These are phyloP conservation scores for Sphagnum contortum DNA, from an alignment of 225 moss, liverwort and hornwort genomes.

Conservation along the genomic window DNA sequence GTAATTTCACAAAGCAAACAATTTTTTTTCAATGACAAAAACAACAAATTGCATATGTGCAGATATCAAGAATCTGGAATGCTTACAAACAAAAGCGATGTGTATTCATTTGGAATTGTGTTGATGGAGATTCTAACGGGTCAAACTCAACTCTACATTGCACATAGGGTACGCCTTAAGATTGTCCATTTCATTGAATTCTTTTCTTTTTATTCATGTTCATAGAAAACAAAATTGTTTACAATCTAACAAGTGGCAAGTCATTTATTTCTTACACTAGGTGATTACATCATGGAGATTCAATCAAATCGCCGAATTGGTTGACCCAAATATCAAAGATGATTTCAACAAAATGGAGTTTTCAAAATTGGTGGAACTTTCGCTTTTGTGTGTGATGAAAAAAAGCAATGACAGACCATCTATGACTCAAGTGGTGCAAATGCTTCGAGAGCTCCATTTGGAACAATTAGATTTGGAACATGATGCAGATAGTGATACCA, in stretches of 20 bases:
- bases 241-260: neutral
- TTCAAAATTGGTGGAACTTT: constrained; percentile 22
- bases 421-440: constrained; percentile 43
- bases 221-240: neutral
- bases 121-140: constrained; percentile 40
- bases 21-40: neutral
- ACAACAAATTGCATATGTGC: neutral
- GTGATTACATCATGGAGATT: constrained; percentile 17
- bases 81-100: constrained; percentile 49
- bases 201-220: neutral
- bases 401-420: constrained; percentile 29
- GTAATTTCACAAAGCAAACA: neutral
- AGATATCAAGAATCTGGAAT: constrained; percentile 29
- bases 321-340: constrained; percentile 16
- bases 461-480: constrained; percentile 4
- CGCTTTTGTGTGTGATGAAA: constrained; percentile 26
- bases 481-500: no score
- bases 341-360: constrained; percentile 17
- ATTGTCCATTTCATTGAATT: neutral
- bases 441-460: constrained; percentile 31
- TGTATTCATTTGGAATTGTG: constrained; percentile 48
- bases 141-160: constrained; percentile 5
- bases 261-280: constrained; percentile 5
- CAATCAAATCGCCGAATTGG: constrained; percentile 13
- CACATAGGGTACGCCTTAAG: constrained; percentile 7